These are phyloP conservation scores for Dioszegia hungarica DNA, from an alignment of 768 basidiomycete species.

Conservation along the genomic window DNA sequence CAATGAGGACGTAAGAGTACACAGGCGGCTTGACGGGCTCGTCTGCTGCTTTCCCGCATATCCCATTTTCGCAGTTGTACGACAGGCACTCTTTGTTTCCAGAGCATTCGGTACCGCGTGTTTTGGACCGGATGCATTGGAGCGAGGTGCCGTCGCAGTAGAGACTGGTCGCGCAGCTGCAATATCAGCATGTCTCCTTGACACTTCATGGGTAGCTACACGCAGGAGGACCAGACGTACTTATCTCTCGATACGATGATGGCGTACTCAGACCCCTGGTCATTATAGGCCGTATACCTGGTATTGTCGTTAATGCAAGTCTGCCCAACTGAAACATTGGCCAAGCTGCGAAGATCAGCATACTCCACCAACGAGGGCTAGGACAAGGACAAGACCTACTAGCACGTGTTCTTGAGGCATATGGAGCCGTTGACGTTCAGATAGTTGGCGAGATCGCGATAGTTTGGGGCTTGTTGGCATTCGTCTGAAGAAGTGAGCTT, in stretches of 20 bases:
- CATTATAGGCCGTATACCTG: slow-evolving; percentile 66
- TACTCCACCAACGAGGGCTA: not conserved
- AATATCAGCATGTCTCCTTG: slow-evolving; percentile 30
- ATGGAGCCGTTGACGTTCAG: slow-evolving; percentile 76
- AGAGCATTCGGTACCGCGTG: slow-evolving; percentile 58
- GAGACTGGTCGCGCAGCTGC: slow-evolving; percentile 66
- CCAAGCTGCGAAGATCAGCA: slow-evolving; percentile 72
- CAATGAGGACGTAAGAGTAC: slow-evolving; percentile 71
- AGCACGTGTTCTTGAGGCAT: slow-evolving; percentile 77
- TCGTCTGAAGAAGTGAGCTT: slow-evolving; percentile 60
- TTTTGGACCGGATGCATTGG: slow-evolving; percentile 61
- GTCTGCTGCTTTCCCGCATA: slow-evolving; percentile 63
- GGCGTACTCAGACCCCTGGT: slow-evolving; percentile 58
- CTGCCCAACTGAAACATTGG: slow-evolving; percentile 65
- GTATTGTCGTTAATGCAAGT: slow-evolving; percentile 72
- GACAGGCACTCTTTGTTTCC: slow-evolving; percentile 64
- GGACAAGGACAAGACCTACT: slow-evolving; percentile 52
- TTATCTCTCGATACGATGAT: slow-evolving; percentile 69
- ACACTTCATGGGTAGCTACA: slow-evolving; percentile 30
- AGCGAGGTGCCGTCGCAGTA: slow-evolving; percentile 67
- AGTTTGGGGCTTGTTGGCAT: slow-evolving; percentile 67
- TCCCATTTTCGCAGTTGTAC: slow-evolving; percentile 63
- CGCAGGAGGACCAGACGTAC: too few species aligned
- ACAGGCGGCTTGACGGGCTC: slow-evolving; percentile 60
- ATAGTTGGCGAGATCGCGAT: slow-evolving; percentile 54